Evolutionary conservation across 371 early-diverging fungal species (phyloP).

Genomic region (Syncephalastrum racemosum): DNA sequence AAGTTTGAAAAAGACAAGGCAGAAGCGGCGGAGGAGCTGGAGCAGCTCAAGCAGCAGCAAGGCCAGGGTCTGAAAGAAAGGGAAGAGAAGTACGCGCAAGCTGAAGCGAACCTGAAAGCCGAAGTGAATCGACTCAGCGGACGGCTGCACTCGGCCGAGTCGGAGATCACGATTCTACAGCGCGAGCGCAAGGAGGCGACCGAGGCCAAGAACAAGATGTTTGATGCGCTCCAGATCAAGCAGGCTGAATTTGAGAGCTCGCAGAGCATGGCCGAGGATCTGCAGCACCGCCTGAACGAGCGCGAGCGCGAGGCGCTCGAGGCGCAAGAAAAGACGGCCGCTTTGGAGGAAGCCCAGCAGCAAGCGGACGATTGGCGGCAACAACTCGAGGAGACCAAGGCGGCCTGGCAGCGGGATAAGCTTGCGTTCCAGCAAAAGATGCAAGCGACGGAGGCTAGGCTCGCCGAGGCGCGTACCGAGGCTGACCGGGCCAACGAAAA

Average conservation of each 20-base stretch:
- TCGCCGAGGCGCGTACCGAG: conserved; percentile 16
- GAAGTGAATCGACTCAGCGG: conserved; percentile 31
- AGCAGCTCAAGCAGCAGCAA: conserved; percentile 24
- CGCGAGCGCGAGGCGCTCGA: conserved; percentile 51
- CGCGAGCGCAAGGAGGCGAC: conserved; percentile 46
- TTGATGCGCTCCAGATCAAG: conserved; percentile 64
- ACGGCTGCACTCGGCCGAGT: conserved; percentile 29
- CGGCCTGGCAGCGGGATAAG: conserved; percentile 30
- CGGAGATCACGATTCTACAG: conserved; percentile 39
- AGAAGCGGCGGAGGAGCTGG: conserved; percentile 52
- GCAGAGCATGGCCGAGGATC: conserved; percentile 59
- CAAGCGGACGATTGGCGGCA: conserved; percentile 24
- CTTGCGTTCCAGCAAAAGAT: conserved; percentile 4
- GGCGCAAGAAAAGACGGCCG: conserved; percentile 48
- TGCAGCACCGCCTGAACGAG: conserved; percentile 55
- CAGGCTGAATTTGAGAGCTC: conserved; percentile 73
- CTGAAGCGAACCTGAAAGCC: conserved; percentile 19
- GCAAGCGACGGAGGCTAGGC: too few relatives aligned
- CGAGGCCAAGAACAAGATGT: conserved; percentile 56
- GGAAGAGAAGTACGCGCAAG: conserved; percentile 14
- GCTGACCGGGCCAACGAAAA: conserved; percentile 4
- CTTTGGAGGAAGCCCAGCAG: conserved; percentile 46
- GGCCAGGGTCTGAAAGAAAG: conserved; percentile 13
- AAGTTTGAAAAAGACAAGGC: conserved; percentile 61
- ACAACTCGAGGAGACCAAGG: conserved; percentile 33